phyloP scores from a whole-genome alignment of 805 yeast genomes.

The Lachancea thermotolerans region DNA sequence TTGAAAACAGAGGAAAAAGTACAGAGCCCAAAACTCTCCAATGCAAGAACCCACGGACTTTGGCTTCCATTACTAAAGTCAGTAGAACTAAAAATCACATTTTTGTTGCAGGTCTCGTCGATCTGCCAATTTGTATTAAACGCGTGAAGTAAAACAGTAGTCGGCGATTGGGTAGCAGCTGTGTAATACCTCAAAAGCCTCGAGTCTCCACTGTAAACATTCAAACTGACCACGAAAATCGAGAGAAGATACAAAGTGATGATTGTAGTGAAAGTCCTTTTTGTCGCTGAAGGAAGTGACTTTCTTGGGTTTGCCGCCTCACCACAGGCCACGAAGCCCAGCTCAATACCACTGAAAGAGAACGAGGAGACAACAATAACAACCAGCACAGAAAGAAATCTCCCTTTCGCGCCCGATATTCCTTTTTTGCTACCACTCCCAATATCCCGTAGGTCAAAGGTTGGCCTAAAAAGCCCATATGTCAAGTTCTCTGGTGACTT shows the following conservation, averaged over 20 bases:
- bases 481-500: constrained; percentile 38
- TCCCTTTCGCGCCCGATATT: constrained; percentile 53
- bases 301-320: constrained; percentile 78
- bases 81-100: constrained; percentile 39
- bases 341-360: constrained; percentile 77
- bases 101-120: constrained; percentile 54
- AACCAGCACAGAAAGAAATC: constrained; percentile 52
- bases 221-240: constrained; percentile 62
- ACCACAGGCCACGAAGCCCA: constrained; percentile 77
- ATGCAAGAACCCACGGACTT: constrained; percentile 53
- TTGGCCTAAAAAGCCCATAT: constrained; percentile 69
- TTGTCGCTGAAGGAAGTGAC: constrained; percentile 71
- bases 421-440: constrained; percentile 52
- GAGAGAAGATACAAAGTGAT: constrained; percentile 58
- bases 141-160: constrained; percentile 2
- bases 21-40: constrained; percentile 47
- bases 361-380: constrained; percentile 62
- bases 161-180: constrained; percentile 1
- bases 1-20: constrained; percentile 45
- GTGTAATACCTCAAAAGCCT: constrained; percentile 49
- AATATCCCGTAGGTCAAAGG: constrained; percentile 56
- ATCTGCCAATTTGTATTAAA: constrained; percentile 46
- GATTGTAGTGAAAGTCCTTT: constrained; percentile 66
- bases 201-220: constrained; percentile 74
- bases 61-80: constrained; percentile 41